Conservation (phyloP, 352 stramenopile genomes). For the Globisporangium viniferum region DNA sequence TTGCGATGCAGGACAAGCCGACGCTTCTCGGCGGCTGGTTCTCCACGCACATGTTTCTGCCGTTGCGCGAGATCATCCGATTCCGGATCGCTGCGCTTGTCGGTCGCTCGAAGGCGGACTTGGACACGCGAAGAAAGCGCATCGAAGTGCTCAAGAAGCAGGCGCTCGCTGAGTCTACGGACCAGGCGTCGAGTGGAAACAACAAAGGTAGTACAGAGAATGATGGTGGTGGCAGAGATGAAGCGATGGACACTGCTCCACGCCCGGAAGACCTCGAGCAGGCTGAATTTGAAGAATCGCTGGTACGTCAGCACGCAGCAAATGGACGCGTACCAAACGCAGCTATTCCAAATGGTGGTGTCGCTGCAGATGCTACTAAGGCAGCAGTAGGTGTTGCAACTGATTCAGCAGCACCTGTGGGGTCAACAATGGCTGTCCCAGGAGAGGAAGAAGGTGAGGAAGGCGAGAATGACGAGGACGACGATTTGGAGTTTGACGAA, state of each 20-base stretch:
- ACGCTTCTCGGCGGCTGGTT: conserved; percentile 75
- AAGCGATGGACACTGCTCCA: neutral
- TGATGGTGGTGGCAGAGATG: conserved; percentile 15
- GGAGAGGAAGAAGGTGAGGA: conserved; percentile 21
- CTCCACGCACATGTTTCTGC: conserved; percentile 76
- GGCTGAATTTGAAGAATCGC: conserved; percentile 36
- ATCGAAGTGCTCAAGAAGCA: conserved; percentile 77
- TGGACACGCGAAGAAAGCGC: conserved; percentile 58
- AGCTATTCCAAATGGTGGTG: neutral
- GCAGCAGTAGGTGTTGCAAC: neutral
- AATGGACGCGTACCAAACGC: neutral
- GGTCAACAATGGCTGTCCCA: neutral
- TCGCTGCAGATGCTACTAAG: neutral
- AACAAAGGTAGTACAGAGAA: conserved; percentile 19
- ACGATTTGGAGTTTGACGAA: conserved; percentile 31
- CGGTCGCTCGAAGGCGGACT: conserved; percentile 60
- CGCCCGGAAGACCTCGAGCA: conserved; percentile 29
- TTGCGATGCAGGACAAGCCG: conserved; percentile 37
- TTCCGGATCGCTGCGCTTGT: conserved; percentile 71
- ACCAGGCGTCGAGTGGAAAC: conserved; percentile 35
- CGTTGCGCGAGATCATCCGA: conserved; percentile 73
- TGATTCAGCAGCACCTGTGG: conserved; percentile 14
- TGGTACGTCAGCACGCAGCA: conserved; percentile 23
- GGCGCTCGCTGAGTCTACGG: conserved; percentile 50
- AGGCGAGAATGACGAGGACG: conserved; percentile 34